Evolutionary conservation across 441 rosid species (phyloP).

Genomic region (Syzygium malaccense): DNA sequence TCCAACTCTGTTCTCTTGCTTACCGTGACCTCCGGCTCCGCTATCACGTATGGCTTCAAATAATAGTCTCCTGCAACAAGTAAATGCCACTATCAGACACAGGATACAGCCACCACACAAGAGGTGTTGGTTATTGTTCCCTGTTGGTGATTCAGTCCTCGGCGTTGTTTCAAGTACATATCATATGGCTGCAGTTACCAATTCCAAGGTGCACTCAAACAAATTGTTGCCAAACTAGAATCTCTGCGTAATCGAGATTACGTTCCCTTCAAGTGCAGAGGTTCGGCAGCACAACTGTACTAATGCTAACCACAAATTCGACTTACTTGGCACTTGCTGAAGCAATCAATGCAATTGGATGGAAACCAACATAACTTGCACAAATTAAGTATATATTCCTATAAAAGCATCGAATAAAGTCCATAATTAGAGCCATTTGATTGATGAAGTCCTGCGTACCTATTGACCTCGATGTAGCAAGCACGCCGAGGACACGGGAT

Average conservation of each 20-base stretch:
- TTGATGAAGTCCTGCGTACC: slow-evolving; percentile 12
- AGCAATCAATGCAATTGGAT: not conserved
- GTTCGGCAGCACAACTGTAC: not conserved
- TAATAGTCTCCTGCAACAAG: not conserved
- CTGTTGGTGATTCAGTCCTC: not conserved
- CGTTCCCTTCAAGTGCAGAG: not conserved
- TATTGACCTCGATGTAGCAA: slow-evolving; percentile 60
- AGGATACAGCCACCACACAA: not conserved
- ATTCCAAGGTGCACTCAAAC: not conserved
- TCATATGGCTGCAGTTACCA: not conserved
- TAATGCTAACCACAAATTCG: not conserved
- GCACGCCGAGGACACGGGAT: slow-evolving; percentile 36
- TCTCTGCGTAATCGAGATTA: not conserved
- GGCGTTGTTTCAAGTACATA: not conserved
- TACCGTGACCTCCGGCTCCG: slow-evolving; percentile 39
- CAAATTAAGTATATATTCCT: not conserved
- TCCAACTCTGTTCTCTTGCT: slow-evolving; percentile 27
- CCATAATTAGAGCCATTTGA: not conserved
- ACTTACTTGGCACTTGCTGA: not conserved
- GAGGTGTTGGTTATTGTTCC: not conserved
- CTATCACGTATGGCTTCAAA: slow-evolving; percentile 41
- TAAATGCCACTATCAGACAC: not conserved
- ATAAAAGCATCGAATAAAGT: not conserved
- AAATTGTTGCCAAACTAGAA: not conserved
- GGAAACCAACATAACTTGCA: not conserved